These are phyloP conservation scores for Elaeagnus macrophylla DNA, from an alignment of 306 rosid genomes.

Conservation along the genomic window DNA sequence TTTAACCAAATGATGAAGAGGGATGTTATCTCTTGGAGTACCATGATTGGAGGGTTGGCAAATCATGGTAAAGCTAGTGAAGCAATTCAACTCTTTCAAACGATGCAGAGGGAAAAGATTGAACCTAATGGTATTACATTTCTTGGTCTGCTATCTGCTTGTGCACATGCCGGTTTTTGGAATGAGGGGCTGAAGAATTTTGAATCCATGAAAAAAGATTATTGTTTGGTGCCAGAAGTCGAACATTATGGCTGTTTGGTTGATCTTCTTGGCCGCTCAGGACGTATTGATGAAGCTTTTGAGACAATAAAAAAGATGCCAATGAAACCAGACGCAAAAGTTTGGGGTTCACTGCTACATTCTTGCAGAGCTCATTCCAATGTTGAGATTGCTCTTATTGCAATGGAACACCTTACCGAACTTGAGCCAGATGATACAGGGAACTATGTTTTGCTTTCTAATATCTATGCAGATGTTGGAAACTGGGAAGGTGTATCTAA, in stretches of 20 bases:
- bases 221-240: constrained; percentile 36
- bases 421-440: constrained; percentile 81
- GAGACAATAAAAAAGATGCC: constrained; percentile 52
- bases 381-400: constrained; percentile 50
- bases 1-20: constrained; percentile 37
- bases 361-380: constrained; percentile 61
- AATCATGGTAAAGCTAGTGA: constrained; percentile 53
- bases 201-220: constrained; percentile 39
- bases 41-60: constrained; percentile 62
- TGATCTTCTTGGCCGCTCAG: constrained; percentile 73
- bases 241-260: constrained; percentile 79
- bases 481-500: constrained; percentile 61
- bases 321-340: constrained; percentile 56
- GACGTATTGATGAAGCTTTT: constrained; percentile 56
- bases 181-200: constrained; percentile 54
- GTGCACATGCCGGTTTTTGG: constrained; percentile 65
- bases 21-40: constrained; percentile 85
- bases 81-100: constrained; percentile 54
- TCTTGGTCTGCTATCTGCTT: constrained; percentile 63
- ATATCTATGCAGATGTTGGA: constrained; percentile 64
- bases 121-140: constrained; percentile 66
- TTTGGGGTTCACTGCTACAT: constrained; percentile 77
- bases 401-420: constrained; percentile 50
- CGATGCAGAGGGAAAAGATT: constrained; percentile 36
- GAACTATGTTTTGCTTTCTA: constrained; percentile 69